phyloP scores from a whole-genome alignment of 441 rosid species.

The Jatropha multifida region DNA sequence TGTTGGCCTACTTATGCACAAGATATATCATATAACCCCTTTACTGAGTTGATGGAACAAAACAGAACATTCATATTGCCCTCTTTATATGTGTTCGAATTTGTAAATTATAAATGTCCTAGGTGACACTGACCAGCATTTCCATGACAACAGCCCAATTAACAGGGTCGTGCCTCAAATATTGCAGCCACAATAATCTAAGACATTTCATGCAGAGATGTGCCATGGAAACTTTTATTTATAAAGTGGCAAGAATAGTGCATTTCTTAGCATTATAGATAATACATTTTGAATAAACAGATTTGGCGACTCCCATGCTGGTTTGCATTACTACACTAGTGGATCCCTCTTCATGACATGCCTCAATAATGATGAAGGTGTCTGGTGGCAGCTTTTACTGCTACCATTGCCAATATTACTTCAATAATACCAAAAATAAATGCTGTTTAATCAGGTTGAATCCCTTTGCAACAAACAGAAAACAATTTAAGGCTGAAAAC shows the following conservation, averaged over 20 bases:
- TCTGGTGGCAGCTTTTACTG: neutral
- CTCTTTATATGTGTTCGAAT: neutral
- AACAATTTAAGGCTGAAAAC: no score
- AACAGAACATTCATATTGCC: no score
- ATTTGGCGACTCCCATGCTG: neutral
- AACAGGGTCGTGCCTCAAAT: neutral
- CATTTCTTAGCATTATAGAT: neutral
- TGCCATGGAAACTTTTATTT: neutral
- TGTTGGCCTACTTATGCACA: no score
- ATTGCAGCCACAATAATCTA: neutral
- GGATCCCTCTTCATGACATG: neutral
- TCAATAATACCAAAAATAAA: no score
- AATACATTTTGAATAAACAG: neutral
- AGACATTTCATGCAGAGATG: neutral
- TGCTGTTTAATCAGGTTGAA: no score
- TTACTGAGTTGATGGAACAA: no score
- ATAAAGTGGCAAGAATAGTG: neutral
- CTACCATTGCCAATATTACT: no score
- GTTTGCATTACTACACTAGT: neutral
- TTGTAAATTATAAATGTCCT: neutral
- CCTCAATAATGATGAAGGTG: neutral
- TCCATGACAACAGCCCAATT: neutral
- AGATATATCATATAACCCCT: no score
- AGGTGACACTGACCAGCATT: neutral
- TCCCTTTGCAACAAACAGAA: no score